phyloP scores from a whole-genome alignment of 345 rosid species.

The Hirschfeldia incana region DNA sequence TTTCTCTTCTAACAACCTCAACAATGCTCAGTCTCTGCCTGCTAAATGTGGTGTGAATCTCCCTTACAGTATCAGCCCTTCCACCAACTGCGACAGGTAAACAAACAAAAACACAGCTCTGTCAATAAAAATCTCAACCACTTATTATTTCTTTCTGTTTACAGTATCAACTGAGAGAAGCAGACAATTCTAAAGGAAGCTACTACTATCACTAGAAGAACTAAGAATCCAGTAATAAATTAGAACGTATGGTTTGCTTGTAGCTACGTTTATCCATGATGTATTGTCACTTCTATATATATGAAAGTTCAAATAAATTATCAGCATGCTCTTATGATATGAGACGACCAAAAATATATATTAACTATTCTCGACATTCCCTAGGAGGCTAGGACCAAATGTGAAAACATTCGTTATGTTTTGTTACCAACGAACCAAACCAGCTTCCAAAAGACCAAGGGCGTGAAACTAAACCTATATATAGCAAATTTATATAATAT shows the following conservation, averaged over 20 bases:
- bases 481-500: background rate
- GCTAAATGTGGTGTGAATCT: conserved; percentile 50
- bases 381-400: background rate
- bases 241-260: conserved; percentile 19
- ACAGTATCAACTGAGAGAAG: conserved; percentile 29
- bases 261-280: conserved; percentile 8
- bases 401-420: conserved; percentile 11
- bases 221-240: conserved; percentile 11
- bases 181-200: conserved; percentile 8
- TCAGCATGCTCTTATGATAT: background rate
- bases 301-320: conserved; percentile 4
- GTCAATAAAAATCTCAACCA: background rate
- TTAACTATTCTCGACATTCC: background rate
- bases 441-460: background rate
- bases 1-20: conserved; percentile 28
- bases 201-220: conserved; percentile 16
- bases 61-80: conserved; percentile 55
- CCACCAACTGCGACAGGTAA: conserved; percentile 54
- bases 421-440: background rate
- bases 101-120: background rate
- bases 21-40: conserved; percentile 44
- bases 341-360: background rate
- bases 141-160: background rate
- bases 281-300: conserved; percentile 17
- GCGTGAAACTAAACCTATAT: background rate